Evolutionary conservation across 257 asterid species (phyloP).

Genomic region (Solanum bulbocastanum): DNA sequence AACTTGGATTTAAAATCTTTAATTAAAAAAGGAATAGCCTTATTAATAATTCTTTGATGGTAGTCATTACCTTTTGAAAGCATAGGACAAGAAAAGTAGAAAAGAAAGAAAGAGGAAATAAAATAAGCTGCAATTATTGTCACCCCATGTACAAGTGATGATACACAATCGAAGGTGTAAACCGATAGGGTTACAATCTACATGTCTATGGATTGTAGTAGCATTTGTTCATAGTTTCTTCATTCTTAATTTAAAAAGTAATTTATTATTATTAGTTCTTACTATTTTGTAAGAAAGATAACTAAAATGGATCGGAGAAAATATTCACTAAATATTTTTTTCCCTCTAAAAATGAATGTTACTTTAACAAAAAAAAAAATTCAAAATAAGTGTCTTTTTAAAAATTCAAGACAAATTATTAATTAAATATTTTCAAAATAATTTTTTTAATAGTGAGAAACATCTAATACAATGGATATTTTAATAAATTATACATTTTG

Average conservation of each 20-base stretch:
- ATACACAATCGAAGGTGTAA: neutral
- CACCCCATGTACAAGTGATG: conserved; percentile 19
- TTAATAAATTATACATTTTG: neutral
- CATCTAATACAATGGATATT: neutral
- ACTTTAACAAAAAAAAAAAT: neutral
- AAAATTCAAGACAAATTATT: too few species aligned
- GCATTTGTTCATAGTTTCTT: neutral
- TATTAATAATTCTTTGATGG: too few species aligned
- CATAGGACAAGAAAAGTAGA: neutral
- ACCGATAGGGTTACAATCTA: neutral
- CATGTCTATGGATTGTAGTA: neutral
- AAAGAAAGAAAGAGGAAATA: conserved; percentile 8
- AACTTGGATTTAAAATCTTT: too few species aligned
- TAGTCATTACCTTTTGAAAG: neutral
- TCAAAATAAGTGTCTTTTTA: too few species aligned
- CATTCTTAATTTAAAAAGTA: neutral
- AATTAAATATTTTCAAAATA: too few species aligned
- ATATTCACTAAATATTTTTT: too few species aligned
- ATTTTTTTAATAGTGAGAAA: neutral
- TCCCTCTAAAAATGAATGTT: too few species aligned
- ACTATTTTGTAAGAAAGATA: neutral
- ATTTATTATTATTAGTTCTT: neutral
- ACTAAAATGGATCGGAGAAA: neutral
- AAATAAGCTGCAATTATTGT: conserved; percentile 56
- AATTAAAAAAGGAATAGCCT: too few species aligned